These are phyloP conservation scores for Ascodesmis nigricans DNA, from an alignment of 495 filamentous ascomycete species.

Conservation along the genomic window DNA sequence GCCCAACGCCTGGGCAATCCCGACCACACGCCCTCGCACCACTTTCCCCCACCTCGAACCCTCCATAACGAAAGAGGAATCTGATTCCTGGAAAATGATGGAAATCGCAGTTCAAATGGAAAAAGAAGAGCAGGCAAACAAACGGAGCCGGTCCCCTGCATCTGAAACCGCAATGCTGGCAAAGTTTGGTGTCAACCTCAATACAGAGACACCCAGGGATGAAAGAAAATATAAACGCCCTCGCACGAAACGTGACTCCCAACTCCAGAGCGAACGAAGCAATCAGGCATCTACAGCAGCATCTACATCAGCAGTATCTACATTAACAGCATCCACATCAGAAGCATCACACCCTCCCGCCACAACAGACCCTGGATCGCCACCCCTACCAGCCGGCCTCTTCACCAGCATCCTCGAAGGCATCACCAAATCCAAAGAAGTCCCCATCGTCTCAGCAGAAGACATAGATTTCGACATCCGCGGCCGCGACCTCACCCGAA, in stretches of 20 bases:
- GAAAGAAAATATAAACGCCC: constrained; percentile 17
- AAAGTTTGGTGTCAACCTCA: not conserved
- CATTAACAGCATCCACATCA: constrained; percentile 1
- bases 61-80: constrained; percentile 18
- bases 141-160: constrained; percentile 10
- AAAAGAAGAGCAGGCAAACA: constrained; percentile 10
- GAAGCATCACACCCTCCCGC: constrained; percentile 1
- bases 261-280: constrained; percentile 9
- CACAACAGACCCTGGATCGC: not conserved
- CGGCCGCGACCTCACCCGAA: constrained; percentile 9
- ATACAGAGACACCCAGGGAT: constrained; percentile 2
- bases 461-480: no score
- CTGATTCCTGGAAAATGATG: constrained; percentile 20
- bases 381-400: constrained; percentile 12
- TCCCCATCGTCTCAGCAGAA: constrained; percentile 3
- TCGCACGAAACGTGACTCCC: constrained; percentile 18
- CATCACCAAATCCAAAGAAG: constrained; percentile 11
- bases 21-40: constrained; percentile 12
- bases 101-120: constrained; percentile 20
- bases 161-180: not conserved
- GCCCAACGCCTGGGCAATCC: constrained; percentile 10
- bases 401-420: constrained; percentile 13
- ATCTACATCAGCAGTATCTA: constrained; percentile 7
- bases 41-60: constrained; percentile 16
- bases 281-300: not conserved